These are phyloP conservation scores for Saccharomycopsis sp. DNA, from an alignment of 805 yeast genomes.

Conservation along the genomic window DNA sequence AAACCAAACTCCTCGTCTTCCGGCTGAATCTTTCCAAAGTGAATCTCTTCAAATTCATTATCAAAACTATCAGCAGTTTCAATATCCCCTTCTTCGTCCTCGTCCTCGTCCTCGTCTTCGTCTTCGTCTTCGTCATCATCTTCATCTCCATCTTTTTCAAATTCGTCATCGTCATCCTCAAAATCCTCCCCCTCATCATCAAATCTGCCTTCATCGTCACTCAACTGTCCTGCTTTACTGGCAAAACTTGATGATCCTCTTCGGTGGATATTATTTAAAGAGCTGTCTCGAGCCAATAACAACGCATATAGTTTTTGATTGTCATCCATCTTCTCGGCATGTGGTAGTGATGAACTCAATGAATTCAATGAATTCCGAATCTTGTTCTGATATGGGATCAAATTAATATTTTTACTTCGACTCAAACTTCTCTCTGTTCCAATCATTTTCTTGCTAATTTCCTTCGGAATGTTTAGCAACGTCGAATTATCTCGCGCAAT, in stretches of 20 bases:
- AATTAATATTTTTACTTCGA: constrained; percentile 17
- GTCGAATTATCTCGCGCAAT: constrained; percentile 22
- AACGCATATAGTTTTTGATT: constrained; percentile 18
- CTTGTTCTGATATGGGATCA: constrained; percentile 18
- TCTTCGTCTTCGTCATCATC: neutral
- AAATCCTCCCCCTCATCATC: constrained; percentile 12
- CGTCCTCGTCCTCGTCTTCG: constrained; percentile 8
- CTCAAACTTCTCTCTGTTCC: constrained; percentile 18
- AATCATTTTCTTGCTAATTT: constrained; percentile 12
- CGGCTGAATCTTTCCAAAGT: constrained; percentile 5
- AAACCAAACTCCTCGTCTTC: constrained; percentile 12
- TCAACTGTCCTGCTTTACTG: constrained; percentile 13
- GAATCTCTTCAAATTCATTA: constrained; percentile 16
- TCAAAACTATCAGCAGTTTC: constrained; percentile 4
- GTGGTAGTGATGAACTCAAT: constrained; percentile 9
- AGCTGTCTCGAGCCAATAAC: constrained; percentile 12
- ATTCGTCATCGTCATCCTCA: constrained; percentile 7
- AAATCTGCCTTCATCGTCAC: constrained; percentile 20
- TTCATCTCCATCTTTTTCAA: constrained; percentile 9
- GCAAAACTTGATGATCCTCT: constrained; percentile 10
- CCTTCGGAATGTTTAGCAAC: constrained; percentile 19
- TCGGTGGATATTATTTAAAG: constrained; percentile 14
- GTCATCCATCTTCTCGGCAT: constrained; percentile 14
- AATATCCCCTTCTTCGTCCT: constrained; percentile 9
- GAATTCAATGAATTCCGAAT: constrained; percentile 16